Percentiles rank a stretch among this genome's conserved stretches.
These are phyloP conservation scores for Cyphellophora europaea DNA, from an alignment of 2,329 filamentous ascomycete species.

Conservation along the genomic window DNA sequence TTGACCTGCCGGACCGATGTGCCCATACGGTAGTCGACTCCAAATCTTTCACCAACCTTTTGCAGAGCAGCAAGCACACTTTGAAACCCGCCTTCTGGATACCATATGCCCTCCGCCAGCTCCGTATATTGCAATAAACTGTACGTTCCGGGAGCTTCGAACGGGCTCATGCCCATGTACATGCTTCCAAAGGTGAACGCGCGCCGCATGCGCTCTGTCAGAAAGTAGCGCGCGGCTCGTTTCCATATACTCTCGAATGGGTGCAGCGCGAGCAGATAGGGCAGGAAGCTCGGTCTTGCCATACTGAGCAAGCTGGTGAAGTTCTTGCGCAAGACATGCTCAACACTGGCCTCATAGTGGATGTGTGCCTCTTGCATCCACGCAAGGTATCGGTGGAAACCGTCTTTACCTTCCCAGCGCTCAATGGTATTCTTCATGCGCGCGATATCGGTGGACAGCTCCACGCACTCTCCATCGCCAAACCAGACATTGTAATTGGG, in stretches of 20 bases:
- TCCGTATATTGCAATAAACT: conserved; percentile 67
- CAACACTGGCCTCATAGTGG: conserved; percentile 61
- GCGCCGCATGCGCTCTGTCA: conserved; percentile 56
- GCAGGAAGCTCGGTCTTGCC: conserved; percentile 48
- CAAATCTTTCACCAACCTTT: conserved; percentile 50
- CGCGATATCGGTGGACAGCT: conserved; percentile 58
- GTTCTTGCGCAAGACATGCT: conserved; percentile 58
- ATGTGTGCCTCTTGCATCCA: conserved; percentile 59
- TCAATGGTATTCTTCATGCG: conserved; percentile 64
- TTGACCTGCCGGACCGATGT: conserved; percentile 49
- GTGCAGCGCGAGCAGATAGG: conserved; percentile 52
- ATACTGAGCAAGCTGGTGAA: conserved; percentile 54
- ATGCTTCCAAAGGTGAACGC: conserved; percentile 72
- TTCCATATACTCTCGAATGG: conserved; percentile 63
- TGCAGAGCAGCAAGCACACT: conserved; percentile 55
- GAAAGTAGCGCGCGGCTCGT: conserved; percentile 58
- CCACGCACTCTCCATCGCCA: conserved; percentile 54
- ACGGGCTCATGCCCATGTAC: conserved; percentile 77
- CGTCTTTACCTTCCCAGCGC: conserved; percentile 61
- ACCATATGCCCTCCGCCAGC: conserved; percentile 64
- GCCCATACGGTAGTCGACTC: conserved; percentile 54
- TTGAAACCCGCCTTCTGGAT: conserved; percentile 56
- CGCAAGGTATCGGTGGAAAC: conserved; percentile 58
- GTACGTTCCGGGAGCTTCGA: conserved; percentile 67
- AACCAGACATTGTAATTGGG: conserved; percentile 72